Base-by-base conservation (phyloP, 139 green algal species). In the Edaphochlamys debaryana region DNA sequence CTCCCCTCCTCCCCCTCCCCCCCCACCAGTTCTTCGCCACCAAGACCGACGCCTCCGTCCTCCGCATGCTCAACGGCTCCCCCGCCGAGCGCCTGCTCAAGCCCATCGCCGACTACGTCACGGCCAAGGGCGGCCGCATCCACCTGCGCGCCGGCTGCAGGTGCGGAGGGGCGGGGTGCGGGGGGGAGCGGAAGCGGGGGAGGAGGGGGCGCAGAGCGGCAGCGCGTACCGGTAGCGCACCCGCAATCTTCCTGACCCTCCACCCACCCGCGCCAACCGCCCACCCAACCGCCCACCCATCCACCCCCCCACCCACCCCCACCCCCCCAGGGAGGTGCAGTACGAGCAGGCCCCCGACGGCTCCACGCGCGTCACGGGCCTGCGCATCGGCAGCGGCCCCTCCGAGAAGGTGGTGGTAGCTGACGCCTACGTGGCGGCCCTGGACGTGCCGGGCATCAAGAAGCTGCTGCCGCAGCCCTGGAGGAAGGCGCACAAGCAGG, bases 1-100 rank as follows among this genome's bases (percentile, higher is more conserved):
- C n/a, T n/a, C n/a, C n/a, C n/a, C n/a, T n/a, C n/a, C n/a, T n/a
- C n/a, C n/a, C n/a, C n/a, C n/a, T n/a, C n/a, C n/a, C n/a, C n/a
- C n/a, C n/a, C n/a, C n/a, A n/a, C n/a, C n/a, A 97, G 85, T 99
- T 99, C 91, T 99, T 99, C 84, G 97, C 96, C 56, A 99, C 96
- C 84, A 99, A 99, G 93, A 99, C 96, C 2, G 96, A 99, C 79
- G 96, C 96, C 34, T 96, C 90, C 7, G 93, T 95, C 50, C 89
- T 99, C 90, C 92, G 96, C 69, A 99, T 99, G 96, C 93, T 99
- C 37, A 97, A 95, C 82, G 96, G 96, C 69, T 98, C 95, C 19
- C 96, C 96, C 15, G 92, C 94, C 22, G 94, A 98, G 32, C 89
- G 94, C 19, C 89, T 99, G 75, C 86, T 97, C 56, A 89, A 90